Evolutionary conservation across 2,329 filamentous ascomycete species (phyloP).

Genomic region (Venturia oleaginea): DNA sequence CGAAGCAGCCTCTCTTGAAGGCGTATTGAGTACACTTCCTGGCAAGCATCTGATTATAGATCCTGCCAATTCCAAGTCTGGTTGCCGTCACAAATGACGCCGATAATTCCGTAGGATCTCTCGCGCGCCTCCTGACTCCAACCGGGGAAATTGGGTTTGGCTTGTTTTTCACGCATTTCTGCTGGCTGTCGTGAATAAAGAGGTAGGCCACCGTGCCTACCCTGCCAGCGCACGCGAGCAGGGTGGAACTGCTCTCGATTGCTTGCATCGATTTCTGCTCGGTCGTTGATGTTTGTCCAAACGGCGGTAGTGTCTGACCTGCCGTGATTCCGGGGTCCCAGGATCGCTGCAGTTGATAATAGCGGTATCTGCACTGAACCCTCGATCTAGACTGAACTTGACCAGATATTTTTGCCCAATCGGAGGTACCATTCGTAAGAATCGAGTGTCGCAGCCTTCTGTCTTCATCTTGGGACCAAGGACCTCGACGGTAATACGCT

Average conservation of each 20-base stretch:
- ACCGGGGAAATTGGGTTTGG: not conserved
- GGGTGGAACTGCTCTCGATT: not conserved
- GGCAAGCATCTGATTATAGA: slow-evolving; percentile 11
- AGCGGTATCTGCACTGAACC: slow-evolving; percentile 92
- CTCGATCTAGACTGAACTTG: slow-evolving; percentile 69
- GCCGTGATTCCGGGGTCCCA: too few relatives aligned
- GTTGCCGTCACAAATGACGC: slow-evolving; percentile 12
- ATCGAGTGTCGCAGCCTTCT: not conserved
- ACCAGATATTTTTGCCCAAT: slow-evolving; percentile 83
- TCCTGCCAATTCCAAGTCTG: slow-evolving; percentile 12
- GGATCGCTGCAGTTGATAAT: too few relatives aligned
- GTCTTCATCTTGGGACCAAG: slow-evolving; percentile 11
- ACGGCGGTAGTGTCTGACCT: not conserved
- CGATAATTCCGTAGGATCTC: slow-evolving; percentile 3
- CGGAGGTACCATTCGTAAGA: slow-evolving; percentile 25
- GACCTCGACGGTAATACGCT: slow-evolving; percentile 3
- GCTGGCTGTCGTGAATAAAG: not conserved
- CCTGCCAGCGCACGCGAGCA: not conserved
- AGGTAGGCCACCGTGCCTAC: not conserved
- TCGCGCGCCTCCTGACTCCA: slow-evolving; percentile 9
- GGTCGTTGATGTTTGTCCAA: not conserved
- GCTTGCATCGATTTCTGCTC: not conserved
- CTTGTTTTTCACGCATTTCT: not conserved
- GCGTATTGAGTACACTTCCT: slow-evolving; percentile 1
- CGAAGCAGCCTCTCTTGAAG: not conserved